Conservation (phyloP, 192 early-diverging fungal species). For the Chytriomyces sp. region DNA sequence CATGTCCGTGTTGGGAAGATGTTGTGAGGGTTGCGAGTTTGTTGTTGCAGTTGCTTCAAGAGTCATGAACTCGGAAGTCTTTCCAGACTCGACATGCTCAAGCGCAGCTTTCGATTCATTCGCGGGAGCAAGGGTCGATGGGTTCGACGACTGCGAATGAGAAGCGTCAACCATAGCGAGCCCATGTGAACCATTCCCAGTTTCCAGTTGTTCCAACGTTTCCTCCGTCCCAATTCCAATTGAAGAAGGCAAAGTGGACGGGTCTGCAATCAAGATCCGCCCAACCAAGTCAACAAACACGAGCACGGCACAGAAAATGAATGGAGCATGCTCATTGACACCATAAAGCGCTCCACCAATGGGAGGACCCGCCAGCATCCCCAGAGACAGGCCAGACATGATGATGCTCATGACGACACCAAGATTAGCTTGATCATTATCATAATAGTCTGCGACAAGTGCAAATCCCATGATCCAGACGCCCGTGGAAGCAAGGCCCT, state of each 20-base stretch:
- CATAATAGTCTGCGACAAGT: slow-evolving; percentile 36
- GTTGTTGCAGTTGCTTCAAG: background rate
- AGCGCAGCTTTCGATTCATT: background rate
- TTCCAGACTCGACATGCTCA: background rate
- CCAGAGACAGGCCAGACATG: slow-evolving; percentile 37
- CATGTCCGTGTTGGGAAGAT: background rate
- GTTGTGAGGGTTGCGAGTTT: background rate
- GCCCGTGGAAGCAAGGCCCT: slow-evolving; percentile 35
- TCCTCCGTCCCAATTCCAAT: too few relatives aligned
- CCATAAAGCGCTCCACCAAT: slow-evolving; percentile 41
- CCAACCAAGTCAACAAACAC: slow-evolving; percentile 30
- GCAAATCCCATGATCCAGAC: slow-evolving; percentile 46
- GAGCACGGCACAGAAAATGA: slow-evolving; percentile 23
- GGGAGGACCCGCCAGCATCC: slow-evolving; percentile 38
- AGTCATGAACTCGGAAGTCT: background rate
- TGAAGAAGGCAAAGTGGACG: background rate
- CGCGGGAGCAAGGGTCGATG: too few relatives aligned
- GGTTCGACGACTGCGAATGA: too few relatives aligned
- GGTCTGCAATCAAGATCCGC: slow-evolving; percentile 28
- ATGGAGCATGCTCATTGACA: slow-evolving; percentile 34
- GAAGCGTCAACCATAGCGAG: too few relatives aligned
- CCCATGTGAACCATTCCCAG: too few relatives aligned
- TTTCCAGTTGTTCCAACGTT: too few relatives aligned
- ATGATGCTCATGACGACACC: slow-evolving; percentile 41
- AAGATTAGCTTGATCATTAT: slow-evolving; percentile 23